Evolutionary conservation across 1,139 yeast genomes (phyloP).

Genomic region (Magnusiomyces ingens): DNA sequence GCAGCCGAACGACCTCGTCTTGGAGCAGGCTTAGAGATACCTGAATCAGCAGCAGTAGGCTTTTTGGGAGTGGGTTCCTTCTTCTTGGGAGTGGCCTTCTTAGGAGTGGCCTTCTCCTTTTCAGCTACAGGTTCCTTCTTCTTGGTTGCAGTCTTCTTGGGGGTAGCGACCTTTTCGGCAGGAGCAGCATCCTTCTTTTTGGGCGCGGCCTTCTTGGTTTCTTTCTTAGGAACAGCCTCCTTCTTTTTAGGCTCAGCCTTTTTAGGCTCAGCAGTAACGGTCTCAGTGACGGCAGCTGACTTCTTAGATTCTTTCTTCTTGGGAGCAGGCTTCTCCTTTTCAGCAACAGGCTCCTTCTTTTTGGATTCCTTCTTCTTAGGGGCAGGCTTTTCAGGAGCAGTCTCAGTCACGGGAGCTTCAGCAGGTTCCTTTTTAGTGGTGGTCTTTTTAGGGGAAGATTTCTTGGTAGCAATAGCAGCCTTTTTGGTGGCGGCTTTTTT

Average conservation of each 20-base stretch:
- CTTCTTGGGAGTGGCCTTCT: slow-evolving; percentile 29
- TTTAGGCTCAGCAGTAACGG: slow-evolving; percentile 23
- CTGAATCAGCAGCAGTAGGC: slow-evolving; percentile 27
- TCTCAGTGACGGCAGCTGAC: slow-evolving; percentile 20
- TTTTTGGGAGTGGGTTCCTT: slow-evolving; percentile 13
- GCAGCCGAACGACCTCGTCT: slow-evolving; percentile 2
- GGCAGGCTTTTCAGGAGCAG: too few relatives aligned
- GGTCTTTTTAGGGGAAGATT: slow-evolving; percentile 24
- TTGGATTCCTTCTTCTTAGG: too few relatives aligned
- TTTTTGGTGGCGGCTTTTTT: slow-evolving; percentile 27
- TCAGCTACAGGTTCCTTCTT: slow-evolving; percentile 21
- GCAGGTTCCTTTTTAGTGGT: slow-evolving; percentile 24
- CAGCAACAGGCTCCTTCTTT: slow-evolving; percentile 4
- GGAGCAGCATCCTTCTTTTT: slow-evolving; percentile 22
- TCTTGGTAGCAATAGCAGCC: slow-evolving; percentile 18
- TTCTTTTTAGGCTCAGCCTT: slow-evolving; percentile 18
- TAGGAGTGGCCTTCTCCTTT: slow-evolving; percentile 20
- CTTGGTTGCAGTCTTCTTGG: slow-evolving; percentile 22
- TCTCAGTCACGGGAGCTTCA: too few relatives aligned
- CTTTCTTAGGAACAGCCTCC: slow-evolving; percentile 20
- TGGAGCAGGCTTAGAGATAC: slow-evolving; percentile 11
- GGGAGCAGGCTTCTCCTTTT: slow-evolving; percentile 21
- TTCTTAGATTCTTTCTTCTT: slow-evolving; percentile 30
- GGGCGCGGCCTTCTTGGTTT: slow-evolving; percentile 29
- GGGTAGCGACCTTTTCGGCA: slow-evolving; percentile 28